phyloP scores from a whole-genome alignment of 306 rosid species.

The barrel medic (Medicago truncatula) region MtrunA17r5.0-ANR NC_053044.1:24719001-24719500 shows the following conservation, averaged over 20 bases:
- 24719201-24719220: constrained; percentile 24
- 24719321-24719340: constrained; percentile 55
- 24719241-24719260: constrained; percentile 60
- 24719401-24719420: background rate
- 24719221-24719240: constrained; percentile 68
- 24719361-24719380: constrained; percentile 50
- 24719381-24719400: background rate
- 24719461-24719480: background rate
- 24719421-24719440: constrained; percentile 43
- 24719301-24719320: constrained; percentile 45
- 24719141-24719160: background rate
- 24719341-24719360: constrained; percentile 52
- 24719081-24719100: background rate
- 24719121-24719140: constrained; percentile 35
- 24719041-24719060: too few species aligned
- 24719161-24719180: background rate
- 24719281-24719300: constrained; percentile 34
- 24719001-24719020: too few species aligned
- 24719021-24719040: too few species aligned
- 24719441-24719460: too few species aligned
- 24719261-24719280: constrained; percentile 56
- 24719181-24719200: background rate
- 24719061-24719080: too few species aligned
- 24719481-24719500: constrained; percentile 1
- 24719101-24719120: constrained; percentile 21